Conservation (phyloP, 2,329 filamentous ascomycete species). For the Hypoxylon rubiginosum region DNA sequence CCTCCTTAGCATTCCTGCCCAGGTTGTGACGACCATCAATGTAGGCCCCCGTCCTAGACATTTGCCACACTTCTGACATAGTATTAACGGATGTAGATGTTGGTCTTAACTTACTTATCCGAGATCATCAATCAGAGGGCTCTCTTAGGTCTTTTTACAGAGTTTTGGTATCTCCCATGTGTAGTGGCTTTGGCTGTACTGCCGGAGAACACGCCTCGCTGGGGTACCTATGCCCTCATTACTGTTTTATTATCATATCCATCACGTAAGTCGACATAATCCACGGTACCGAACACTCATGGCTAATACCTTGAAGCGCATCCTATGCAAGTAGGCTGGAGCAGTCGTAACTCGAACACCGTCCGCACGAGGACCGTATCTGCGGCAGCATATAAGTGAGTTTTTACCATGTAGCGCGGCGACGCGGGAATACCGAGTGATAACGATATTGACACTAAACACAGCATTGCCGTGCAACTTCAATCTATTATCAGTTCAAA, state of each 20-base stretch:
- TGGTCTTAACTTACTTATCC: constrained; percentile 60
- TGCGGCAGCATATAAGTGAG: constrained; percentile 2
- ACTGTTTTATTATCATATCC: constrained; percentile 17
- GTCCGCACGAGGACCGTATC: constrained; percentile 21
- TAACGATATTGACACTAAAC: background rate
- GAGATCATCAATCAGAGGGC: constrained; percentile 57
- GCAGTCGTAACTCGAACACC: constrained; percentile 19
- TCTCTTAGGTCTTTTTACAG: constrained; percentile 53
- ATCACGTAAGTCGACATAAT: background rate
- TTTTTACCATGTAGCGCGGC: too few species aligned
- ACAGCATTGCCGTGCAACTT: constrained; percentile 19
- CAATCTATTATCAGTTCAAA: constrained; percentile 24
- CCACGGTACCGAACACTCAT: background rate
- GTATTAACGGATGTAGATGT: constrained; percentile 54
- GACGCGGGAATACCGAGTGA: too few species aligned
- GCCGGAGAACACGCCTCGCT: constrained; percentile 53
- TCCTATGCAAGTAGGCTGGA: constrained; percentile 25
- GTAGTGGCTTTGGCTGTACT: constrained; percentile 61
- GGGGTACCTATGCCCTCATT: constrained; percentile 61
- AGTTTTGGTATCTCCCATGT: constrained; percentile 67
- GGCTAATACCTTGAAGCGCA: constrained; percentile 8
- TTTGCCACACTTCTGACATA: background rate
- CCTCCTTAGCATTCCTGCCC: constrained; percentile 61
- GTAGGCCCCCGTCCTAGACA: background rate
- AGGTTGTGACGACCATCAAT: constrained; percentile 49